Conservation (phyloP, 805 yeast genomes). For the Schwanniomyces occidentalis region DNA sequence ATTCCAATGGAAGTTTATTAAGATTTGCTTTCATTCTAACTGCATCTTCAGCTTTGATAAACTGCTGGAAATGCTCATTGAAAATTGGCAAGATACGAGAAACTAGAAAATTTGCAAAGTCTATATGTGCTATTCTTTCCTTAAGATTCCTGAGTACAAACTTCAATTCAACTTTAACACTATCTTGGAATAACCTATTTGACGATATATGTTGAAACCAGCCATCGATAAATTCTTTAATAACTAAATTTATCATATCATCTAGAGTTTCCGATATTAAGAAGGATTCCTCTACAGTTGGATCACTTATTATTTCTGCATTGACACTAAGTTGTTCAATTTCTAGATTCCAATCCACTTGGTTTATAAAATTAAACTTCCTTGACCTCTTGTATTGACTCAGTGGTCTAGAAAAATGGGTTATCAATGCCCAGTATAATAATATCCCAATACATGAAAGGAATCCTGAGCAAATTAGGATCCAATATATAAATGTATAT, state of each 20-base stretch:
- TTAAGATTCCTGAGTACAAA: conserved; percentile 43
- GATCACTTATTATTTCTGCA: conserved; percentile 19
- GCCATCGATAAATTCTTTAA: conserved; percentile 52
- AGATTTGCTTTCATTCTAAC: conserved; percentile 24
- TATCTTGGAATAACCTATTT: conserved; percentile 30
- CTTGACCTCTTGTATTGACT: not conserved
- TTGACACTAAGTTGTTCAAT: conserved; percentile 21
- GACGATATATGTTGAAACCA: conserved; percentile 56
- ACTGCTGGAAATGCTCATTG: conserved; percentile 61
- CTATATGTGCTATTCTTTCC: conserved; percentile 42
- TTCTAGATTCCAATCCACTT: conserved; percentile 13
- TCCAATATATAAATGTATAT: not conserved
- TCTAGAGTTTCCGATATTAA: conserved; percentile 54
- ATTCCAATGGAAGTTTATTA: conserved; percentile 10
- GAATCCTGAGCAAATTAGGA: not conserved
- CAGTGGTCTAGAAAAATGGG: not conserved
- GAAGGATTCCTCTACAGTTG: conserved; percentile 49
- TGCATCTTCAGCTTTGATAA: conserved; percentile 41
- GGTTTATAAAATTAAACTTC: conserved; percentile 3
- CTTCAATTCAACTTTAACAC: conserved; percentile 46
- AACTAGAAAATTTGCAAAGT: conserved; percentile 58
- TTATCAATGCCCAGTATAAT: not conserved
- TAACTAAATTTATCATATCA: conserved; percentile 46
- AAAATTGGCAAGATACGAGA: conserved; percentile 61
- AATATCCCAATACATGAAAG: not conserved